Percentiles rank a stretch among this genome's conserved stretches.
These are phyloP conservation scores for Trametes coccinea DNA, from an alignment of 768 basidiomycete genomes.

Conservation along the genomic window DNA sequence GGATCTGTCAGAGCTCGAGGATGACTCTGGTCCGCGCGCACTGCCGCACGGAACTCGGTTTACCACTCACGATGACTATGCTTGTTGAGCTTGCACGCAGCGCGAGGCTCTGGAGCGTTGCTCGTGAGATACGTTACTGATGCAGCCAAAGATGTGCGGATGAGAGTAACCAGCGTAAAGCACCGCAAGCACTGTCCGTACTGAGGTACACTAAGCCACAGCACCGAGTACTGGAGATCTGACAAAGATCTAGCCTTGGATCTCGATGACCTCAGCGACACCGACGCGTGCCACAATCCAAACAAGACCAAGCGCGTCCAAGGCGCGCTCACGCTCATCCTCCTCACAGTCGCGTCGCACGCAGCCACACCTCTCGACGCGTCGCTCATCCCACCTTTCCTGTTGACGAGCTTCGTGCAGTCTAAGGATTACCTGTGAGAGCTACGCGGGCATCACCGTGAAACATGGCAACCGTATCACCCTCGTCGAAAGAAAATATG, in stretches of 20 bases:
- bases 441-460: background rate
- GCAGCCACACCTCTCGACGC: slow-evolving; percentile 13
- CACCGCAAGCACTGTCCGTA: too few species aligned
- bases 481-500: slow-evolving; percentile 23
- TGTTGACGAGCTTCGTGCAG: too few species aligned
- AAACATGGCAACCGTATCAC: slow-evolving; percentile 16
- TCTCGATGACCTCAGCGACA: slow-evolving; percentile 14
- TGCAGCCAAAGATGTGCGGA: too few species aligned
- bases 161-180: too few species aligned
- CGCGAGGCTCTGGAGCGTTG: too few species aligned
- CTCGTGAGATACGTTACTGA: too few species aligned
- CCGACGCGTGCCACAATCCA: slow-evolving; percentile 8
- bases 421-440: too few species aligned
- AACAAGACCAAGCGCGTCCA: slow-evolving; percentile 25
- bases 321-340: background rate
- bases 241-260: slow-evolving; percentile 1
- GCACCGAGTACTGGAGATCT: background rate
- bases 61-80: slow-evolving; percentile 9
- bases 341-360: background rate
- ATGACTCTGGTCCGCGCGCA: slow-evolving; percentile 19
- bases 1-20: background rate
- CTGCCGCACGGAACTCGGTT: slow-evolving; percentile 16
- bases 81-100: too few species aligned
- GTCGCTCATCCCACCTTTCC: slow-evolving; percentile 1
- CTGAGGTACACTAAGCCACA: background rate